phyloP scores from a whole-genome alignment of 495 filamentous ascomycete species.

The Hypomontagnella submonticulosa region DNA sequence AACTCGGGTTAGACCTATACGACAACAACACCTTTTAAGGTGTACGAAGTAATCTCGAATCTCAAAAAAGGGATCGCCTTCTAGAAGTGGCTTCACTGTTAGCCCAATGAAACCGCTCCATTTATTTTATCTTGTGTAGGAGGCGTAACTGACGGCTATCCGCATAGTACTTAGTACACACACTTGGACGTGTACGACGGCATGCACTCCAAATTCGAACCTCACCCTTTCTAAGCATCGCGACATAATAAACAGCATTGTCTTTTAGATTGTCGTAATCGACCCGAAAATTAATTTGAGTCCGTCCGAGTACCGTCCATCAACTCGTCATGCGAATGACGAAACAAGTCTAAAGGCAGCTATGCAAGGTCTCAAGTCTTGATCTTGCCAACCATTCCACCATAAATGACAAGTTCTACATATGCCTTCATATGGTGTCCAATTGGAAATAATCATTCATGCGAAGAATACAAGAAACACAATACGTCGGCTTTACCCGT shows the following conservation, averaged over 20 bases:
- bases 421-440: neutral
- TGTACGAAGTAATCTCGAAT: constrained; percentile 3
- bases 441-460: constrained; percentile 4
- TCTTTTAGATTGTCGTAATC: neutral
- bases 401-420: neutral
- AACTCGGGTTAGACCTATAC: constrained; percentile 31
- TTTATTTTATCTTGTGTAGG: too few species aligned
- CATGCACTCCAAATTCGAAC: neutral
- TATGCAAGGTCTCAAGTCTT: neutral
- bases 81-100: too few species aligned
- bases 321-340: constrained; percentile 15
- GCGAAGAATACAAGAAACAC: neutral
- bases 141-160: too few species aligned
- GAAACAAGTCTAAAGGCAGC: constrained; percentile 11
- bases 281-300: neutral
- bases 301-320: neutral
- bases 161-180: too few species aligned
- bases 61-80: too few species aligned
- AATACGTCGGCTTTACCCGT: constrained; percentile 2
- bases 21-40: constrained; percentile 37
- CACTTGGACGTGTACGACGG: too few species aligned
- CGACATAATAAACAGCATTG: constrained; percentile 1
- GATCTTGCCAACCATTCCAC: constrained; percentile 2
- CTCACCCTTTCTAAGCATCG: constrained; percentile 2
- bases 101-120: too few species aligned